Percentiles rank a stretch among this genome's conserved stretches.
These are phyloP conservation scores for Allium cepa DNA, from an alignment of 106 monocot species.

Conservation along the genomic window DNA sequence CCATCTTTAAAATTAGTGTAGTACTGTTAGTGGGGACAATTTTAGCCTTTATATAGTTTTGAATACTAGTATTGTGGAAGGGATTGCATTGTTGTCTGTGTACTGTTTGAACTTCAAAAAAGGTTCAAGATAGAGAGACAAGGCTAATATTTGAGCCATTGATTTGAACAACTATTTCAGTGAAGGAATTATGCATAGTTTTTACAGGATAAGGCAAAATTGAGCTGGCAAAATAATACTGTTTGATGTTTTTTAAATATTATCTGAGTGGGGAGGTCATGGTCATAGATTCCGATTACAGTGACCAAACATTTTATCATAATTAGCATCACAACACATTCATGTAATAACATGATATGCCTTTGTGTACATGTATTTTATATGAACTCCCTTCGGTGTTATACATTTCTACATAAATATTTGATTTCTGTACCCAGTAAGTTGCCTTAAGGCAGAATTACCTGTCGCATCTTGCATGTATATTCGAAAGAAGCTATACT, in stretches of 20 bases:
- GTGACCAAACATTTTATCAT: neutral
- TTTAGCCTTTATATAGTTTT: slow-evolving; percentile 8
- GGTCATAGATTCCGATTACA: slow-evolving; percentile 30
- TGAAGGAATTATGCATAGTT: slow-evolving; percentile 4
- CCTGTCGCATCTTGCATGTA: too few species aligned
- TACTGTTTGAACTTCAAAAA: neutral
- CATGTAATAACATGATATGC: slow-evolving; percentile 1
- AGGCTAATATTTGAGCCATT: neutral
- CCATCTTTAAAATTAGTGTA: neutral
- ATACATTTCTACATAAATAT: too few species aligned
- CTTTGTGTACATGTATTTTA: neutral
- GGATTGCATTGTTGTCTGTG: slow-evolving; percentile 5
- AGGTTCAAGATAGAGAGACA: slow-evolving; percentile 9
- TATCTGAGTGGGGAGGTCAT: slow-evolving; percentile 34
- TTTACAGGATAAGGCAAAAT: neutral
- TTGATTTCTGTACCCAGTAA: too few species aligned
- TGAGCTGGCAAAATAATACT: neutral
- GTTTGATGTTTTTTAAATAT: too few species aligned
- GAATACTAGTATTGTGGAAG: neutral
- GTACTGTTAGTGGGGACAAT: slow-evolving; percentile 9
- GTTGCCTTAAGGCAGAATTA: too few species aligned
- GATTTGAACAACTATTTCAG: slow-evolving; percentile 5
- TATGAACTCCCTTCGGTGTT: too few species aligned
- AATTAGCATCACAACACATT: neutral
- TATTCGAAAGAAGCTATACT: too few species aligned